Evolutionary conservation across 495 filamentous ascomycete species (phyloP), one percentile per base, ranked within the genome.

Genomic region (Amphirosellinia nigrospora): DNA sequence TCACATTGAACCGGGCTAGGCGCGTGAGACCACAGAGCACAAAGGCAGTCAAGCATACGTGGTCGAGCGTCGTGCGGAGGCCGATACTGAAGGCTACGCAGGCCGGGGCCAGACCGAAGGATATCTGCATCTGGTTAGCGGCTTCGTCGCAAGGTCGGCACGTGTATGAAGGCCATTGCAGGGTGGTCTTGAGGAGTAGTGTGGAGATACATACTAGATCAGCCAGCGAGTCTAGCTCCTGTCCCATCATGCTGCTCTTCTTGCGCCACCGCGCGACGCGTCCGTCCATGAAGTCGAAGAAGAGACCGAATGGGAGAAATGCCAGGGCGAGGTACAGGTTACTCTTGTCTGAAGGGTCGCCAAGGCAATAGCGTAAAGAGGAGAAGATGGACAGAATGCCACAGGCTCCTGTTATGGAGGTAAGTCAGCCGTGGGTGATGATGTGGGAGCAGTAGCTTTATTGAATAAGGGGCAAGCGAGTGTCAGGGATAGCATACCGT

Each of bases 201-300:
- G 23, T 26, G 39, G 36, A 45, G 68, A 34, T 16, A 70, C 83
- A 43, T 91, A 98, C 96, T 83, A 99, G 78, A 79, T 99, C 96
- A 48, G 96, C 96, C 48, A 99, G 85, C n/a, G 95, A 98, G 81
- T 99, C 96, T 48, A 99, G 85, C 81, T 98, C 96, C 80, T 98
- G 96, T 4, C 96, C 96, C 96, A 99, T 98, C 75, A 98, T 83
- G 66, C 91, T 94, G 70, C 92, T 93, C 88, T 98, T 98, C 80
- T 93, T 90, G 75, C 96, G 87, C 96, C 96, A 98, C 64, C 96
- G 84, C 69, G 96, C 96, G 48, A 99, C 94, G 74, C 92, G 96
- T 72, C 96, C 96, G 79, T 99, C 96, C 90, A 98, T 94, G 77
- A 97, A 97, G 79, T 99, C 96, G 80, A 99, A 99, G 84, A 98